A percentile compares a stretch with the other conserved stretches of the same genome.
Conservation (phyloP, 2,329 filamentous ascomycete species). For the Geosmithia morbida region DNA sequence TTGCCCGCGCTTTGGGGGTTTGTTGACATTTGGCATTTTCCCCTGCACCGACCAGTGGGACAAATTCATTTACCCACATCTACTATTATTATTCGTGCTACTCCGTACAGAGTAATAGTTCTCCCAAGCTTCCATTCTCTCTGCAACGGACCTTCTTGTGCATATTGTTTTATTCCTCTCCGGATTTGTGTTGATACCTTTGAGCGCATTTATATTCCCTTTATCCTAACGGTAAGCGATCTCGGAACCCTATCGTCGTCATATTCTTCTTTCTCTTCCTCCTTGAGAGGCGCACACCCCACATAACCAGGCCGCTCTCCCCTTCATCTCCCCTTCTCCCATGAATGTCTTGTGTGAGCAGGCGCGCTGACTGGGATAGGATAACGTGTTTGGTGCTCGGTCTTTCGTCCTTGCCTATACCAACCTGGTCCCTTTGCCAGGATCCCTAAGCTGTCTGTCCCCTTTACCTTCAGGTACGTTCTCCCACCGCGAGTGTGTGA, state of each 20-base stretch:
- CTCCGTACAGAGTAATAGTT: not conserved
- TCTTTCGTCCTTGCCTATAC: too few relatives aligned
- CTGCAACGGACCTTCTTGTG: not conserved
- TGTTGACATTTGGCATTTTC: slow-evolving; percentile 1
- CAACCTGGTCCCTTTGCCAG: too few relatives aligned
- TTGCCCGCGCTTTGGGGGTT: not conserved
- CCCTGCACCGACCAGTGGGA: not conserved
- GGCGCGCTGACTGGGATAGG: not conserved
- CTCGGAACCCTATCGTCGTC: not conserved
- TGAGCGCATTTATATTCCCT: not conserved
- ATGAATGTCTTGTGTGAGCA: not conserved
- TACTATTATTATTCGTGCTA: not conserved
- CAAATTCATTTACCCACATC: not conserved
- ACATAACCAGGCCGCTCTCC: not conserved
- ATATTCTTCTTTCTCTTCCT: not conserved
- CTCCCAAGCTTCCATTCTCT: not conserved
- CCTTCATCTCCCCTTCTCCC: not conserved
- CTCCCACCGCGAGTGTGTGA: too few relatives aligned
- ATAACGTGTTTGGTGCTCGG: not conserved
- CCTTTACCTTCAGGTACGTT: too few relatives aligned
- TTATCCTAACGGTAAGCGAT: not conserved
- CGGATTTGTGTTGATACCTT: not conserved
- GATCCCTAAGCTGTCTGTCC: too few relatives aligned
- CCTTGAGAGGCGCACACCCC: not conserved
- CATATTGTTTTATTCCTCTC: not conserved